Base-by-base conservation (phyloP, 1,284 basidiomycete species). In the Ustilago lituana region DNA sequence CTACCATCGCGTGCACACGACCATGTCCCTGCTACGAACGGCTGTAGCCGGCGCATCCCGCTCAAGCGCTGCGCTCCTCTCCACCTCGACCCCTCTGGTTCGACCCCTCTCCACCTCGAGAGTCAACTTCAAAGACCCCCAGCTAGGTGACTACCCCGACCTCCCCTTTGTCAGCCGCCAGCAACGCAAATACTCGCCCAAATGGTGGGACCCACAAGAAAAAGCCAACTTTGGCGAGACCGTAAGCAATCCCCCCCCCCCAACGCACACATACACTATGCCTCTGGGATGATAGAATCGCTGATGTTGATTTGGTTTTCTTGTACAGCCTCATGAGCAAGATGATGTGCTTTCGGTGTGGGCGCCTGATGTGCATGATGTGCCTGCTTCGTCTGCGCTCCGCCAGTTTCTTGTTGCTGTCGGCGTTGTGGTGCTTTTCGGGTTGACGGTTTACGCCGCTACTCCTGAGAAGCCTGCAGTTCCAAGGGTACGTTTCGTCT, bases 171-270 rank as follows among this genome's bases (percentile, higher is more conserved):
- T 68, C 54, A 77, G 64, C 61, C 56, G 59, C 32, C 80, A 81
- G 59, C 65, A 57, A 31, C 73, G 80, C 47, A 72, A 70, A 35
- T 76, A 73, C 61, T 72, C 68, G 45, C 76, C 70, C 49, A 73
- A 74, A 39, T 81, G 77, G 77, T 81, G 77, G 77, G 78, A 81
- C 54, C 52, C 69, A 40, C 80, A 81, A 62, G 80, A 81, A 61
- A 80, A 80, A 65, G 54, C 69, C 5, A 79, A 81, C 69, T 81
- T 72, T 67, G 79, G 77, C 39, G 80, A 81, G 53, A 77, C 74
- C 12, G 78, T 79, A 57, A 55, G 76, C 54, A 26, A 5, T 29
- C 15, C 10, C 8, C 15, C 14, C 6, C 26, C 37, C 22, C 5
- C 19, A 4, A 5, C 19, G 17, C 19, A 6, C 12, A 22, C 36